A percentile compares a stretch with the other conserved stretches of the same genome.
Conservation (phyloP, 2,329 filamentous ascomycete species). For the Trichophyton verrucosum region DNA sequence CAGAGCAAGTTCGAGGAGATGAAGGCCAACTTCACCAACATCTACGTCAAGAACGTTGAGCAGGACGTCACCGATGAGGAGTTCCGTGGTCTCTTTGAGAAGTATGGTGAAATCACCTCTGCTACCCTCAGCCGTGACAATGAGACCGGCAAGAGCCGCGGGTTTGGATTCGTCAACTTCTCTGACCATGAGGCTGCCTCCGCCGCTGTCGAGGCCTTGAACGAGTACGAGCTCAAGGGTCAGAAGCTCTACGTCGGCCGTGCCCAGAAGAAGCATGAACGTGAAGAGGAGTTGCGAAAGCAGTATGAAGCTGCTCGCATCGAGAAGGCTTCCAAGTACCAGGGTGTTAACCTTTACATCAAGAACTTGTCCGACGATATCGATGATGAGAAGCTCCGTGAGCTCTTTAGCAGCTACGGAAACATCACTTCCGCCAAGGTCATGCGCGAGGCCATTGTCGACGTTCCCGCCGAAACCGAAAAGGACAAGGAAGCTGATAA, state of each 20-base stretch:
- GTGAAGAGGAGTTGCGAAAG: slow-evolving; percentile 96
- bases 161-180: slow-evolving; percentile 95
- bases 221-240: slow-evolving; percentile 81
- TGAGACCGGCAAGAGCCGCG: slow-evolving; percentile 79
- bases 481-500: slow-evolving; percentile 41
- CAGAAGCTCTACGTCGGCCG: slow-evolving; percentile 97
- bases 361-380: slow-evolving; percentile 97
- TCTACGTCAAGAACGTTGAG: slow-evolving; percentile 98
- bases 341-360: slow-evolving; percentile 98
- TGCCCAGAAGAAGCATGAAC: slow-evolving; percentile 99
- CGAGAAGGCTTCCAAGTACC: slow-evolving; percentile 98
- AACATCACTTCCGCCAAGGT: slow-evolving; percentile 98
- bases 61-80: slow-evolving; percentile 78
- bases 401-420: slow-evolving; percentile 82
- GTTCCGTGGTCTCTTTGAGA: slow-evolving; percentile 86
- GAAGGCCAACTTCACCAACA: slow-evolving; percentile 99
- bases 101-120: slow-evolving; percentile 87
- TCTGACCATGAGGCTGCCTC: slow-evolving; percentile 77
- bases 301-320: slow-evolving; percentile 95
- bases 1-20: slow-evolving; percentile 99
- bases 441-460: slow-evolving; percentile 62
- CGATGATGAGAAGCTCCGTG: slow-evolving; percentile 93
- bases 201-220: slow-evolving; percentile 80
- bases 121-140: slow-evolving; percentile 80
- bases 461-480: slow-evolving; percentile 34